Base-by-base conservation (phyloP, 768 basidiomycete genomes). In the Lactarius sanguifluus region DNA sequence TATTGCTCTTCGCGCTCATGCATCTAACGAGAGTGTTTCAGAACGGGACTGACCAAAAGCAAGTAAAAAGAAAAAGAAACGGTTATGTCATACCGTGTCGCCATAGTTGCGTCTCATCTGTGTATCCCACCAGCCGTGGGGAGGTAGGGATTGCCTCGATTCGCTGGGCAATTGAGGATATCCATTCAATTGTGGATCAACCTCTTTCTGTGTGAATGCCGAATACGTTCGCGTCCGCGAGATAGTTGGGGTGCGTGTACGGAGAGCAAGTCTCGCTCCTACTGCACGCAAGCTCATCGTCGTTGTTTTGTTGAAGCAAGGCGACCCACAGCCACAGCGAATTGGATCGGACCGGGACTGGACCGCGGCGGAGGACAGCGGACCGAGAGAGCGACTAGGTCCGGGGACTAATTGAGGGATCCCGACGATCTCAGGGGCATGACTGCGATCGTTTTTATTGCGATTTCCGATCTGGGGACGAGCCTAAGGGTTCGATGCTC, bases 71-170 rank as follows among this genome's bases (percentile, higher is more conserved):
- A 70, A 43, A n/a, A n/a, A n/a, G n/a, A n/a, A 58, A 43, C 38
- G 34, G 64, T 50, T 38, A 16, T 6, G 32, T 76, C 83, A 69
- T 71, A 92, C 92, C 52, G 88, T 80, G 67, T 94, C 92, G 59
- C 89, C 91, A 78, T 87, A 87, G 74, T 94, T 92, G 62, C 92
- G 84, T 68, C 92, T 81, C 80, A 89, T 83, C 72, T 90, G 85
- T 41, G 75, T 74, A 74, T 94, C 92, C 73, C 88, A 82, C 92
- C 91, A 94, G 54, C 89, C 89, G 59, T 76, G 79, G 0, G 92
- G 79, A 25, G 84, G 79, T 13, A 87, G 82, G 10, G 81, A 79
- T 72, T 92, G 90, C 71, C 83, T 81, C 12, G 88, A 90, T 52
- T 86, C 79, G 75, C 79, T 80, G 43, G 90, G 90, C 7, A 91